Evolutionary conservation across 164 flowering plant species (phyloP).

Genomic region (Chimonanthus praecox): DNA sequence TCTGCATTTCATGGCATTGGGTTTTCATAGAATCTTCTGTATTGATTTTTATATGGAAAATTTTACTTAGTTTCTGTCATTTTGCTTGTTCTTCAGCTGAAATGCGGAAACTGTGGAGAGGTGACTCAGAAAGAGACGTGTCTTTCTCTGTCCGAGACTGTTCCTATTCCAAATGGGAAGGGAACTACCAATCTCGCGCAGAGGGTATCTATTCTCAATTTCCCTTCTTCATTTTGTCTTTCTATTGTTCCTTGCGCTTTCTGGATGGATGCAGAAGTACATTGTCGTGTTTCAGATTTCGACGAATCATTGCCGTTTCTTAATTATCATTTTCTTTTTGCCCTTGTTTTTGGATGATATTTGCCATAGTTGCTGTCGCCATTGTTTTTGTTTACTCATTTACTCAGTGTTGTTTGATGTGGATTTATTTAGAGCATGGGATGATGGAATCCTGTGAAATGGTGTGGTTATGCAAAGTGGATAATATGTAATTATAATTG

Average conservation of each 20-base stretch:
- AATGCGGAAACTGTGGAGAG: conserved; percentile 84
- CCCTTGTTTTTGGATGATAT: background rate
- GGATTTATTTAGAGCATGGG: too few relatives aligned
- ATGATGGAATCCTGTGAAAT: too few relatives aligned
- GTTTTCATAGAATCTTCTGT: background rate
- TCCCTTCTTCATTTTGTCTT: background rate
- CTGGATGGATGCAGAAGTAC: background rate
- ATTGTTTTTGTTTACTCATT: too few relatives aligned
- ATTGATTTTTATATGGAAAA: background rate
- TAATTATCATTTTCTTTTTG: background rate
- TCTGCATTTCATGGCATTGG: background rate
- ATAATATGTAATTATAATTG: too few relatives aligned
- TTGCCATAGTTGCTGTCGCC: too few relatives aligned
- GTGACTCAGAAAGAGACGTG: conserved; percentile 63
- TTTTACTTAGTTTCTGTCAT: background rate
- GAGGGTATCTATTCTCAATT: conserved; percentile 35
- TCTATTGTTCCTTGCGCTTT: background rate
- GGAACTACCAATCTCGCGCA: conserved; percentile 61
- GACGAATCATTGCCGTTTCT: too few relatives aligned
- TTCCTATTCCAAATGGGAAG: conserved; percentile 46
- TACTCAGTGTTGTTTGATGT: too few relatives aligned
- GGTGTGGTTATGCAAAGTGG: too few relatives aligned
- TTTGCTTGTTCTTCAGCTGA: conserved; percentile 36
- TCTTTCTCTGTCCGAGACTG: conserved; percentile 49
- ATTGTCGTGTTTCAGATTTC: background rate